Conservation (phyloP, 2,329 filamentous ascomycete genomes). For the Venturiaceae sp. region DNA sequence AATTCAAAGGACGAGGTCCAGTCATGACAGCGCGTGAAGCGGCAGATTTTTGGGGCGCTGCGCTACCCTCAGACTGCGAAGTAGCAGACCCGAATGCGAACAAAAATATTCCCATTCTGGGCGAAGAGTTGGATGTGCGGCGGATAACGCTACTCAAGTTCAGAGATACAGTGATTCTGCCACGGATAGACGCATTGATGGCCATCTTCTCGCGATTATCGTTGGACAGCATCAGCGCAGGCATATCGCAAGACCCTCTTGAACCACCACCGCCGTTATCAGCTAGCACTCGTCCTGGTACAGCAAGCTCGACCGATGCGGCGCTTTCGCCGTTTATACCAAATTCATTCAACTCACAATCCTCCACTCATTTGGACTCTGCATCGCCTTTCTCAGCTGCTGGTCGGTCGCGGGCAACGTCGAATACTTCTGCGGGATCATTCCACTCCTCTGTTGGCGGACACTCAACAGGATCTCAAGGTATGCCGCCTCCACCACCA, state of each 20-base stretch:
- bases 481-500: conserved; percentile 14
- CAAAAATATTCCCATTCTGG: conserved; percentile 31
- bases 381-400: conserved; percentile 35
- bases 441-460: conserved; percentile 23
- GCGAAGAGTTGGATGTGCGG: conserved; percentile 70
- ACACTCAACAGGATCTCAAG: conserved; percentile 17
- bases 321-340: conserved; percentile 18
- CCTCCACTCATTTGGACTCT: conserved; percentile 20
- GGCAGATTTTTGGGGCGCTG: conserved; percentile 80
- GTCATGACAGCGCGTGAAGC: conserved; percentile 72
- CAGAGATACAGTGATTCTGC: conserved; percentile 79
- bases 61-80: conserved; percentile 26
- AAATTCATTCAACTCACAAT: conserved; percentile 10
- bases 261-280: conserved; percentile 13
- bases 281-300: conserved; percentile 19
- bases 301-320: conserved; percentile 14
- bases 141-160: conserved; percentile 80
- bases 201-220: conserved; percentile 82
- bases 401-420: conserved; percentile 68
- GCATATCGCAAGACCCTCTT: conserved; percentile 17
- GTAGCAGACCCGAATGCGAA: conserved; percentile 14
- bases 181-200: conserved; percentile 81
- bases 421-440: conserved; percentile 58
- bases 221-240: conserved; percentile 58
- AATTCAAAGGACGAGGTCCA: conserved; percentile 76